phyloP scores from a whole-genome alignment of 176 grass and related monocot species.

The Hordeum vulgare region MorexV3_pseudomolecules_assembly NC_058518.1:511777745-511778244 shows the following conservation, averaged over 20 bases:
- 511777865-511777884: neutral
- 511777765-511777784: neutral
- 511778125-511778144: conserved; percentile 27
- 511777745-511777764: neutral
- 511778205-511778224: conserved; percentile 91
- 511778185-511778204: conserved; percentile 75
- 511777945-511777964: neutral
- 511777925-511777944: neutral
- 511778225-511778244: conserved; percentile 7
- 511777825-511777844: neutral
- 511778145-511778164: conserved; percentile 95
- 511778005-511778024: neutral
- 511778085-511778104: neutral
- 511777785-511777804: neutral
- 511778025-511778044: neutral
- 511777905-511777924: neutral
- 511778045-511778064: neutral
- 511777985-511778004: neutral
- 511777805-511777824: neutral
- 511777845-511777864: neutral
- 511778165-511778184: conserved; percentile 68
- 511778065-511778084: neutral
- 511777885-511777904: neutral
- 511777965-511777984: neutral
- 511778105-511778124: neutral